Evolutionary conservation across 768 basidiomycete genomes (phyloP).

Genomic region (Nidularia sp.): DNA sequence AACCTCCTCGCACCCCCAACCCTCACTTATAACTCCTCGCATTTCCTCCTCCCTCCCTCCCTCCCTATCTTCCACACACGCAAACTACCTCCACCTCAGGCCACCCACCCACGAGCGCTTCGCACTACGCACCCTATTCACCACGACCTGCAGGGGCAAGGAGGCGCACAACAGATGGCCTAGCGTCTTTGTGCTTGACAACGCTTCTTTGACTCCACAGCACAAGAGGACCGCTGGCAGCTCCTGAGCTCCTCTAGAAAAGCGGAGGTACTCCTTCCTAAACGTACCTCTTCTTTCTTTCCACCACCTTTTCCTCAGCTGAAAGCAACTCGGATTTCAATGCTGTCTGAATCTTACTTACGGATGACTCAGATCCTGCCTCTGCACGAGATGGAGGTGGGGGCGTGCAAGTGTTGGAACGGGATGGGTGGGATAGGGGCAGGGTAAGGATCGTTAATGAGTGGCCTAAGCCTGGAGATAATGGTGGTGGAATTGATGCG

Average conservation of each 20-base stretch:
- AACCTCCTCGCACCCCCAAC: slow-evolving; percentile 33
- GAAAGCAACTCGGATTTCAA: slow-evolving; percentile 8
- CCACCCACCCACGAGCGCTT: slow-evolving; percentile 30
- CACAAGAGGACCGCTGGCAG: slow-evolving; percentile 24
- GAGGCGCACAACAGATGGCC: slow-evolving; percentile 34
- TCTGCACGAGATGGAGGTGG: slow-evolving; percentile 4
- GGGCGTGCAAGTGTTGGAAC: slow-evolving; percentile 41
- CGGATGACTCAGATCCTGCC: slow-evolving; percentile 38
- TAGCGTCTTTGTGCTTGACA: slow-evolving; percentile 30
- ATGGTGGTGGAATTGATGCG: no score
- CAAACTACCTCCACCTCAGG: slow-evolving; percentile 29
- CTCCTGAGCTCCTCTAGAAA: slow-evolving; percentile 47
- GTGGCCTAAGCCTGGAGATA: slow-evolving; percentile 33
- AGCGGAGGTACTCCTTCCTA: slow-evolving; percentile 42
- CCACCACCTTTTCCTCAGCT: no score
- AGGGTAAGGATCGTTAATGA: slow-evolving; percentile 32
- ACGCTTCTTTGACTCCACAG: slow-evolving; percentile 4
- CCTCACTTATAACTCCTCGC: slow-evolving; percentile 1
- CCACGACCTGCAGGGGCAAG: slow-evolving; percentile 38
- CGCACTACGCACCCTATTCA: slow-evolving; percentile 34
- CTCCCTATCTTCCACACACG: slow-evolving; percentile 2
- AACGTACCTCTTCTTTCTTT: slow-evolving; percentile 4
- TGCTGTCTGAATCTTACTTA: slow-evolving; percentile 43
- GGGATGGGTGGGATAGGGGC: slow-evolving; percentile 39
- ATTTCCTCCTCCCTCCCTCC: slow-evolving; percentile 4